A percentile compares a stretch with the other conserved stretches of the same genome.
Evolutionary conservation across 2,329 filamentous ascomycete genomes (phyloP).

Genomic region (Helminthosporium solani): DNA sequence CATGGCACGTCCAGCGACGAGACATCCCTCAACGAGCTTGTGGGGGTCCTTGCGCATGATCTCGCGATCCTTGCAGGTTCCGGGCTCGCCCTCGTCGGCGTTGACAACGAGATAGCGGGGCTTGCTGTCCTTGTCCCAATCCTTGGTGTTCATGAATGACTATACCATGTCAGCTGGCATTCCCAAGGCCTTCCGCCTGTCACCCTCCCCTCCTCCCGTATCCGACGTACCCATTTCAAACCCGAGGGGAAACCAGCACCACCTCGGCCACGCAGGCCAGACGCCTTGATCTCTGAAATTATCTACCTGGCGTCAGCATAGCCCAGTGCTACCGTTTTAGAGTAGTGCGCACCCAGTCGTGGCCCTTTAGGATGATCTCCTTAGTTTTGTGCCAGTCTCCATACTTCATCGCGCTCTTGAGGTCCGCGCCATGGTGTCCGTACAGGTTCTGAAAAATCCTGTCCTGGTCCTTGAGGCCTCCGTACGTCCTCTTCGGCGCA

Average conservation of each 20-base stretch:
- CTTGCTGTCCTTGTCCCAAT: constrained; percentile 97
- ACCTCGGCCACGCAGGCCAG: constrained; percentile 90
- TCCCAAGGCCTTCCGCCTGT: constrained; percentile 3
- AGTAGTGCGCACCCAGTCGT: constrained; percentile 72
- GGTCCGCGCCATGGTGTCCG: constrained; percentile 83
- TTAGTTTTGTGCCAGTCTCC: constrained; percentile 99
- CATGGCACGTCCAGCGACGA: constrained; percentile 96
- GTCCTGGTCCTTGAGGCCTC: constrained; percentile 92
- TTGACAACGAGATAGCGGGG: constrained; percentile 97
- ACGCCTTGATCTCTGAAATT: constrained; percentile 95
- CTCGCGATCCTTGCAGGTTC: constrained; percentile 98
- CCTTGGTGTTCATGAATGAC: constrained; percentile 99
- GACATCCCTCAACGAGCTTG: constrained; percentile 96
- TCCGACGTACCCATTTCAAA: constrained; percentile 83
- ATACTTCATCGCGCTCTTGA: constrained; percentile 95
- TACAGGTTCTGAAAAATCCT: constrained; percentile 99
- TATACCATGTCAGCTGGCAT: constrained; percentile 44
- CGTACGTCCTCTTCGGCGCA: constrained; percentile 65
- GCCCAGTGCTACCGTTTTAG: neutral
- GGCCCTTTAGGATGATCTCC: constrained; percentile 94
- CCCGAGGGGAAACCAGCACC: constrained; percentile 97
- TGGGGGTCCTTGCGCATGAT: constrained; percentile 99
- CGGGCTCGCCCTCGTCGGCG: constrained; percentile 96
- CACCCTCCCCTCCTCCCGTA: too few species aligned
- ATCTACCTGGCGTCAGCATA: constrained; percentile 57